Evolutionary conservation across 116 monocot genomes (phyloP), one percentile per base, ranked within the genome.

Genomic region (Zostera marina): DNA sequence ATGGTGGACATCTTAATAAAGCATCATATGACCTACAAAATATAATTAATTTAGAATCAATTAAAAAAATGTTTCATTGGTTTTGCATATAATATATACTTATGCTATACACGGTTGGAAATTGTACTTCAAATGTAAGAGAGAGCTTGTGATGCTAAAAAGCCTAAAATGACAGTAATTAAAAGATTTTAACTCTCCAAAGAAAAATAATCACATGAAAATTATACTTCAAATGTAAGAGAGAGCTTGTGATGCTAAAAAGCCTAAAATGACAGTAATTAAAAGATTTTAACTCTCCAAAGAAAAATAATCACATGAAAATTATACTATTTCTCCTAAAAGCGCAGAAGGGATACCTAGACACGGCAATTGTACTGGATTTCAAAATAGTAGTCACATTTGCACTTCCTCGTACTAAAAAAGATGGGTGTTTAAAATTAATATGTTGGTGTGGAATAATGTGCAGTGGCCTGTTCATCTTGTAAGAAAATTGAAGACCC

Each of bases 341-440:
- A 2, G 8, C n/a, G n/a, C 1, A 11, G 19, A 59, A 59, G 19
- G 19, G 43, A 42, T 81, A 87, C 87, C 76, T 76, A n/a, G 68
- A 71, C 22, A 81, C 53, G 63, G 70, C 68, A 55, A 74, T 58
- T 6, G 74, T 49, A 38, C 72, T 62, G 45, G 53, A 59, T 66
- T 81, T 90, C 49, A 81, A 1, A 59, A 79, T 22, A 69, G 78
- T 66, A 52, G 72, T 69, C 61, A 46, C 74, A 61, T 65, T 51
- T 48, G 53, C 53, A 60, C 59, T 48, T 32, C 57, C 59, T 54
- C 77, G 74, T n/a, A 72, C 26, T 23, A 60, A 46, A 69, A 69
- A 77, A 43, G 70, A 74, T 59, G 56, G 62, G 47, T 71, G 67
- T 22, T 41, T 60, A 44, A 72, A 54, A 47, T 41, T 44, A 44